Evolutionary conservation across 2,329 filamentous ascomycete genomes (phyloP), one percentile per base, ranked within the genome.

Genomic region (Claviceps paspali): DNA sequence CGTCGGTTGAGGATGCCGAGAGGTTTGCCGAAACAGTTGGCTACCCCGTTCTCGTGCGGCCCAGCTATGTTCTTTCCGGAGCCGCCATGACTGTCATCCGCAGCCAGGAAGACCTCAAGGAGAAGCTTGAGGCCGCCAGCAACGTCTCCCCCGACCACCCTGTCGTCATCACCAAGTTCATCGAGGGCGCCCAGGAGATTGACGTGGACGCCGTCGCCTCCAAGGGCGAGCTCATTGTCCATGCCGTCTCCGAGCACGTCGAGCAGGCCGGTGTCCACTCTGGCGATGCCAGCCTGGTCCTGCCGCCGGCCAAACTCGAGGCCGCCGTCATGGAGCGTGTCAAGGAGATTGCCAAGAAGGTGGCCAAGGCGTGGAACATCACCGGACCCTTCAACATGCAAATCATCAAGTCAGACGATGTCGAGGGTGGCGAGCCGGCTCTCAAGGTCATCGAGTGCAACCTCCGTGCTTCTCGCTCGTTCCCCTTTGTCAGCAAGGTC

Each of bases 381-480:
- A 96, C 86, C 15, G 91, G 91, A 38, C 91, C 91, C 41, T 98
- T 96, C 76, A 98, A 98, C 73, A 96, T 98, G 88, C 91, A 98
- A 58, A 93, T 98, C 62, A 96, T 98, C 73, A 93, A 93, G 67
- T 85, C 82, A 26, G 70, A 83, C 10, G 68, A 81, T 52, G 75
- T 80, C 23, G 77, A 83, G 41, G 82, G 82, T 40, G 79, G 79
- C 39, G 73, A 80, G 53, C 75, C 82, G 24, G 68, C 73, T 21
- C 74, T 96, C 47, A 95, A 95, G 70, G 88, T 96, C 52, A 96
- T 96, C 45, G 88, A 96, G 64, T 96, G 88, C 68, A 96, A 96
- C 62, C 77, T 96, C 44, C 88, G 88, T 59, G 91, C 88, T 40
- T 96, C 88, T 42, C 86, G 88, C 45, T 96, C 88, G 1, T 96